Percentiles rank a stretch among this genome's conserved stretches.
Conservation (phyloP, 805 yeast species). For the Sugiyamaella valdiviana region DNA sequence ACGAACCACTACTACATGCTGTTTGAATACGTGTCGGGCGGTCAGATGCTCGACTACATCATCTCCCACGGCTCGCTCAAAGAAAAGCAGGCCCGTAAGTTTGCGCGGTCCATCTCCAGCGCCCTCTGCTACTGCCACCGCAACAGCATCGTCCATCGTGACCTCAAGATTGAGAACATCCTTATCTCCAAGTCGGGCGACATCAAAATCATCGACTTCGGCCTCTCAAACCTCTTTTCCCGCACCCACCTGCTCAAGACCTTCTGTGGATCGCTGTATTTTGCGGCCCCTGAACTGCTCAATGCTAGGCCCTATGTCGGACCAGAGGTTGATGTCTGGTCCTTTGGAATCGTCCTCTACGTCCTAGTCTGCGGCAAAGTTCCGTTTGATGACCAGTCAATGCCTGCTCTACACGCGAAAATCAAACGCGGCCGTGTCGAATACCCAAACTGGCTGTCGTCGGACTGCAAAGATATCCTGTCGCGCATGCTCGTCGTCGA, state of each 20-base stretch:
- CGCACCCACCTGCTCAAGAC: constrained; percentile 71
- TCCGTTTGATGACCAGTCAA: constrained; percentile 94
- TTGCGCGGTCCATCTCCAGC: constrained; percentile 89
- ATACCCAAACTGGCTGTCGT: constrained; percentile 75
- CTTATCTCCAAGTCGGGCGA: constrained; percentile 92
- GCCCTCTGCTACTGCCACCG: constrained; percentile 91
- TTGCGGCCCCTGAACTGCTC: constrained; percentile 96
- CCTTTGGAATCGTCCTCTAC: constrained; percentile 92
- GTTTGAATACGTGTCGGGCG: constrained; percentile 94
- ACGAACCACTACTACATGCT: constrained; percentile 95
- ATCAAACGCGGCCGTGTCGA: constrained; percentile 89
- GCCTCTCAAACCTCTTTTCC: constrained; percentile 81
- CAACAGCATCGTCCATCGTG: constrained; percentile 94
- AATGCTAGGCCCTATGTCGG: constrained; percentile 91
- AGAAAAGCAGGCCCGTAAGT: constrained; percentile 89
- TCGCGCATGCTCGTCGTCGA: constrained; percentile 90
- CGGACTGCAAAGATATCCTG: constrained; percentile 72
- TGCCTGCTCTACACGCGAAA: constrained; percentile 85
- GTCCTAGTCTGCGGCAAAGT: constrained; percentile 97
- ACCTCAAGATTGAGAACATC: constrained; percentile 91
- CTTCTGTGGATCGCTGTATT: constrained; percentile 93
- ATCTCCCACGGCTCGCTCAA: constrained; percentile 92
- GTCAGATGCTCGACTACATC: constrained; percentile 94
- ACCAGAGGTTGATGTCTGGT: constrained; percentile 98
- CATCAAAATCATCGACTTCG: constrained; percentile 93